Percentiles rank a stretch among this genome's conserved stretches.
Conservation (phyloP, 2,329 filamentous ascomycete species). For the Cyclaneusma minus region DNA sequence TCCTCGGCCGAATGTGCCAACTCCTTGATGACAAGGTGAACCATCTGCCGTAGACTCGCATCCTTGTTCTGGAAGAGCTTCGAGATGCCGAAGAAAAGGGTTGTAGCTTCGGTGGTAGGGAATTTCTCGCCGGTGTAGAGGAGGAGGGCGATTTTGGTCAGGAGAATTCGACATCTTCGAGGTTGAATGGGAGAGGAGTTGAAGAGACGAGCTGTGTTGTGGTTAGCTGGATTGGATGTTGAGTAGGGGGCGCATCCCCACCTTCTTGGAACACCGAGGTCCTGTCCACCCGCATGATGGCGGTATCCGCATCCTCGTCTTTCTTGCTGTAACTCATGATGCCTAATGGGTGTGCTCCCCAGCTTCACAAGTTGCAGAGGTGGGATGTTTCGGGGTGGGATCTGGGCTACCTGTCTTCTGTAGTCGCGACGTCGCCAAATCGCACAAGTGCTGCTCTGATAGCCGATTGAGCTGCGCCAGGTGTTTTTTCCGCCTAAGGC, state of each 20-base stretch:
- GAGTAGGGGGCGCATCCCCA: conserved; percentile 25
- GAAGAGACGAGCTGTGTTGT: conserved; percentile 71
- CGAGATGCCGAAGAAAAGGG: conserved; percentile 96
- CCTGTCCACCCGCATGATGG: conserved; percentile 92
- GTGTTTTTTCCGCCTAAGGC: too few relatives aligned
- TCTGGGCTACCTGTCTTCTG: conserved; percentile 4
- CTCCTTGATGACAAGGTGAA: conserved; percentile 97
- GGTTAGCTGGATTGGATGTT: conserved; percentile 21
- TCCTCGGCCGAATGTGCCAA: conserved; percentile 89
- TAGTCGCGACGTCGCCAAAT: conserved; percentile 17
- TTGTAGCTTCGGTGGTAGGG: conserved; percentile 91
- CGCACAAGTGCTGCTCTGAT: too few relatives aligned
- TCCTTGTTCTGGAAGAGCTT: conserved; percentile 99
- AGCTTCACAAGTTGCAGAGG: conserved; percentile 19
- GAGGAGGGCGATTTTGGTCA: conserved; percentile 93
- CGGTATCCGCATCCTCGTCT: conserved; percentile 90
- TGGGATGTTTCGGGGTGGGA: conserved; percentile 2
- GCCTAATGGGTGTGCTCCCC: conserved; percentile 17
- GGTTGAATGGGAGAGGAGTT: conserved; percentile 95
- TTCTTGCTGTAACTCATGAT: conserved; percentile 97
- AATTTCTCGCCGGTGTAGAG: conserved; percentile 96
- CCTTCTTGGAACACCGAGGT: conserved; percentile 98
- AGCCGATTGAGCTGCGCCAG: too few relatives aligned
- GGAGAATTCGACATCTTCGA: conserved; percentile 88
- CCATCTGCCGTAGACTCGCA: conserved; percentile 94